Percentiles rank a stretch among this genome's conserved stretches.
Conservation (phyloP, 306 rosid species). For the Castanea sativa region DNA sequence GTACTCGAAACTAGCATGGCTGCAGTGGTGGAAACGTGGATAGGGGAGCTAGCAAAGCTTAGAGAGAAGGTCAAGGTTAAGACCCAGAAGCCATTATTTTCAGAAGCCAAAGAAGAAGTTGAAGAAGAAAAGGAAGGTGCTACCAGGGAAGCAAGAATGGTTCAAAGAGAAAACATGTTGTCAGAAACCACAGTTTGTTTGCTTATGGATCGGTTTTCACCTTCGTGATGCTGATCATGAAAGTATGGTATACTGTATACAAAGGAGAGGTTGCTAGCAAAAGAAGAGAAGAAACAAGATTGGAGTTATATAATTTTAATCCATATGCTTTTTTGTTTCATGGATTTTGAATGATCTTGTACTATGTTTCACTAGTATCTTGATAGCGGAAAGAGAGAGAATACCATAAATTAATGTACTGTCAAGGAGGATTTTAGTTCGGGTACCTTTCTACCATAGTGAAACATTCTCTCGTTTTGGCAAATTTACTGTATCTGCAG, state of each 20-base stretch:
- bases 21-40: conserved; percentile 61
- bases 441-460: no score
- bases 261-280: neutral
- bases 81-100: conserved; percentile 19
- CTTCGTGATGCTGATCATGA: conserved; percentile 39
- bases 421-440: no score
- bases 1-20: conserved; percentile 41
- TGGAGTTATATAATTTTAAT: neutral
- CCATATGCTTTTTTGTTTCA: conserved; percentile 1
- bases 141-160: conserved; percentile 7
- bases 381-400: no score
- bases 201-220: conserved; percentile 88
- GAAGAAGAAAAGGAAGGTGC: conserved; percentile 18
- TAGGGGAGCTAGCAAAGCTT: conserved; percentile 61
- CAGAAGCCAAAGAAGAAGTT: conserved; percentile 35
- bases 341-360: neutral
- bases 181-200: conserved; percentile 67
- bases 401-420: no score
- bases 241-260: no score
- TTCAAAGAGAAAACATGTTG: conserved; percentile 30
- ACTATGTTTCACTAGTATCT: no score
- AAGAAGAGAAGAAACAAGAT: neutral
- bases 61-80: conserved; percentile 47
- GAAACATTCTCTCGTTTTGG: no score
- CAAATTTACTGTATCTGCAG: no score